Evolutionary conservation across 495 filamentous ascomycete species (phyloP).

Genomic region (Aspergillus taichungensis): DNA sequence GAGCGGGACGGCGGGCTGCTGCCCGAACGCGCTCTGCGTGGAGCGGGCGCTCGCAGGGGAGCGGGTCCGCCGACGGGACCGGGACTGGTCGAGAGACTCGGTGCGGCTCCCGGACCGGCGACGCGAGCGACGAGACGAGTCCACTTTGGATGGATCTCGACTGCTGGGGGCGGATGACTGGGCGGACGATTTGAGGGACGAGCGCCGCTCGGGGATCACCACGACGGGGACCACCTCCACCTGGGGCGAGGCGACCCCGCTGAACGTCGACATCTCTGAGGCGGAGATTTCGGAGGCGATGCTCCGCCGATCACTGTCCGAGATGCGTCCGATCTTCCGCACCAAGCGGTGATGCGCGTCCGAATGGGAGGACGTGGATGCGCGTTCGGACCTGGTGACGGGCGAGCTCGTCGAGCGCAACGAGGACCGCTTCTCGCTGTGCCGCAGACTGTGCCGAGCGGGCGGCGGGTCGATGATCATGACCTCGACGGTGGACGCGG

Average conservation of each 20-base stretch:
- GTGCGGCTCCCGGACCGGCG: slow-evolving; percentile 22
- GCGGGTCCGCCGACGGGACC: slow-evolving; percentile 25
- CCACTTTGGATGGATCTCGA: slow-evolving; percentile 25
- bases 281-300: slow-evolving; percentile 49
- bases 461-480: slow-evolving; percentile 55
- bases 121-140: slow-evolving; percentile 27
- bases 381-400: slow-evolving; percentile 32
- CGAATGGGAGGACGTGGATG: slow-evolving; percentile 32
- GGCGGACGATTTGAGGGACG: slow-evolving; percentile 49
- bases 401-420: slow-evolving; percentile 46
- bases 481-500: slow-evolving; percentile 62
- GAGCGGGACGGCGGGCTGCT: slow-evolving; percentile 51
- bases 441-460: slow-evolving; percentile 47
- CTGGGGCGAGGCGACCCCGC: slow-evolving; percentile 35
- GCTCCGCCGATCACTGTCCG: slow-evolving; percentile 45
- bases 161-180: slow-evolving; percentile 37
- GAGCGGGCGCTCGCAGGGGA: slow-evolving; percentile 30
- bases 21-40: slow-evolving; percentile 17
- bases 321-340: slow-evolving; percentile 39
- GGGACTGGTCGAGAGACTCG: slow-evolving; percentile 24
- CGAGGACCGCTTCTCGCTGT: slow-evolving; percentile 58
- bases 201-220: slow-evolving; percentile 58
- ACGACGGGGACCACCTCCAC: slow-evolving; percentile 59
- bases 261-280: slow-evolving; percentile 38
- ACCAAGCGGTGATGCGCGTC: slow-evolving; percentile 39